These are phyloP conservation scores for Oenanthe javanica DNA, from an alignment of 140 eudicot species.

Conservation along the genomic window DNA sequence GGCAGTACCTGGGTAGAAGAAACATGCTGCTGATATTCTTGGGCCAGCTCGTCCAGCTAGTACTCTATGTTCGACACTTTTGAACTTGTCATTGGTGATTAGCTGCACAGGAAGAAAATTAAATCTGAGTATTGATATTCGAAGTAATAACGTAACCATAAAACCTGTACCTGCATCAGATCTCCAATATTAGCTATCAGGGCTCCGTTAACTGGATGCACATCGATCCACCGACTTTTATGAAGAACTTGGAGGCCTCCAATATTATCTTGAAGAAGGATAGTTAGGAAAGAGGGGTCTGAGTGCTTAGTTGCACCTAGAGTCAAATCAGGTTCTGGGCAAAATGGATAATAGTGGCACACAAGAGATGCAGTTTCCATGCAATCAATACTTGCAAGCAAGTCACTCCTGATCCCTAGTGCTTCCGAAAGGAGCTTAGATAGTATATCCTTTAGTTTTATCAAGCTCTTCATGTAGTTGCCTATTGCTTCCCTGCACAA, in stretches of 20 bases:
- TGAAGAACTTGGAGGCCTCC: conserved; percentile 79
- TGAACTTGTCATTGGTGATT: conserved; percentile 65
- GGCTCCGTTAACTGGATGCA: conserved; percentile 58
- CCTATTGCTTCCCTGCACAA: conserved; percentile 40
- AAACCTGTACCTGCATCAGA: conserved; percentile 46
- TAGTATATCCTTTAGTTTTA: conserved; percentile 28
- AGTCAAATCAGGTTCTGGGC: conserved; percentile 73
- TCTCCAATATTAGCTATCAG: conserved; percentile 56
- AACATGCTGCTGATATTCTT: conserved; percentile 61
- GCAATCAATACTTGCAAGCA: conserved; percentile 37
- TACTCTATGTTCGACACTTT: conserved; percentile 70
- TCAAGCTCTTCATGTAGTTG: conserved; percentile 45
- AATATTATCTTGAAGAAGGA: conserved; percentile 59
- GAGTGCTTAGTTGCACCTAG: conserved; percentile 67
- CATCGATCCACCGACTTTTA: conserved; percentile 52
- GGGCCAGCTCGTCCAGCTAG: conserved; percentile 42
- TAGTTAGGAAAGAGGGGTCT: conserved; percentile 58
- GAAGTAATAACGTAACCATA: not conserved
- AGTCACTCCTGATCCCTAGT: conserved; percentile 42
- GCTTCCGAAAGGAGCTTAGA: conserved; percentile 58
- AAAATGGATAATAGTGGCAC: conserved; percentile 76
- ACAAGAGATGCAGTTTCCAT: conserved; percentile 52
- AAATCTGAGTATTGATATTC: not conserved
- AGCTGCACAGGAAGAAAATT: conserved; percentile 29
- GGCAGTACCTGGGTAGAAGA: conserved; percentile 52